Evolutionary conservation across 345 rosid species (phyloP).

Genomic region (Acer campestre): DNA sequence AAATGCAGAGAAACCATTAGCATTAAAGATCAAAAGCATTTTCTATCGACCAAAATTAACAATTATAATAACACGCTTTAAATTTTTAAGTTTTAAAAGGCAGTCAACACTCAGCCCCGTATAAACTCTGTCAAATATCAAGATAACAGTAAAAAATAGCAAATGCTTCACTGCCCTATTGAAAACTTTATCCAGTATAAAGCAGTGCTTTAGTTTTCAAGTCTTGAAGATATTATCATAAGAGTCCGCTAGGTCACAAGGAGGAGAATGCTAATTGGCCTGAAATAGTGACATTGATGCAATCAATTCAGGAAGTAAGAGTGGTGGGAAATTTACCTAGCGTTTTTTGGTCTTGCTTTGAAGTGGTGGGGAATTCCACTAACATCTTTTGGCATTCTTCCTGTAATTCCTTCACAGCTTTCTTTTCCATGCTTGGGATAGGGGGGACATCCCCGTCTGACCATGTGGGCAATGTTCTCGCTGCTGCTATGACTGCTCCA

Average conservation of each 20-base stretch:
- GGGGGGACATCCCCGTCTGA: slow-evolving; percentile 83
- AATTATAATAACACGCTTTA: not conserved
- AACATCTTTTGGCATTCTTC: slow-evolving; percentile 83
- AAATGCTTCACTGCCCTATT: no score
- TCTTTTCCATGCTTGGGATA: slow-evolving; percentile 72
- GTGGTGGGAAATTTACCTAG: slow-evolving; percentile 47
- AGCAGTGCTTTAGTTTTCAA: not conserved
- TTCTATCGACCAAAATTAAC: not conserved
- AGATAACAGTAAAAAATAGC: no score
- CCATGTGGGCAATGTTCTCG: slow-evolving; percentile 88
- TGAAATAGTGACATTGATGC: not conserved
- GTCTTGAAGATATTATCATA: not conserved
- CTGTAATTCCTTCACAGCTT: slow-evolving; percentile 77
- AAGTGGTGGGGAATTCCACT: slow-evolving; percentile 64
- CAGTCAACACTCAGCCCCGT: not conserved
- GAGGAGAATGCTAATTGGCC: not conserved
- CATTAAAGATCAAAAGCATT: not conserved
- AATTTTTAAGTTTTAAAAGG: not conserved
- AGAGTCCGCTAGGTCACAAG: not conserved
- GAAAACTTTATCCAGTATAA: no score
- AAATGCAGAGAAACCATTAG: not conserved
- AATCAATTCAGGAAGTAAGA: not conserved
- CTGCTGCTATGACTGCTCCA: slow-evolving; percentile 89
- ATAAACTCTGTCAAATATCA: not conserved
- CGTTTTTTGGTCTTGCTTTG: slow-evolving; percentile 68